Base-by-base conservation (phyloP, 352 stramenopile genomes). In the Phytophthora rubi region DNA sequence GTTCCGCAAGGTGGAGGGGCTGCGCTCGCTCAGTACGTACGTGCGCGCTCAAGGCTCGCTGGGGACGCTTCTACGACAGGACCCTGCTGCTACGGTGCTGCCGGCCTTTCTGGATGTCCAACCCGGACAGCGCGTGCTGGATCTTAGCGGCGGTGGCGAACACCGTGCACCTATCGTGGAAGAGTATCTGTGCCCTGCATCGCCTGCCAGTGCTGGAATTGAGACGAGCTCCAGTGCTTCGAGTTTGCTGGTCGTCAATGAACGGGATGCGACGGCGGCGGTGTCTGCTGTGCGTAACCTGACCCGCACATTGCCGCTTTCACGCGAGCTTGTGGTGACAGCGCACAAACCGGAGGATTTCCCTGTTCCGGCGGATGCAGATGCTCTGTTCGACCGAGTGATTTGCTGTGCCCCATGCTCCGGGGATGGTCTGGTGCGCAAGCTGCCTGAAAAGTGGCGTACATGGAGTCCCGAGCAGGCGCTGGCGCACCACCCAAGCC, bases 11-110 rank as follows among this genome's bases (percentile, higher is more conserved):
- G 90, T 96, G 58, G 78, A 94, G 63, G 79, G 75, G 8, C 75
- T 98, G n/a, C 76, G 91, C 42, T 83, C 91, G 15, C 84, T 99
- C 32, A 95, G 97, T 79, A 82, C 91, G 6, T 99, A 97, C 81
- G 83, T 99, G 18, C 95, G 96, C 30, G 83, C 87, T 23, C 89
- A 99, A 56, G 90, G 82, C 48, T 77, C 90, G 6, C 70, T 93
- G 18, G 95, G 97, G 1, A 97, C 85, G 33, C 79, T 99, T 2
- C 92, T 98, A 42, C 82, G 85, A 26, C 96, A 99, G 66, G 98
- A 99, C 68, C 85, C 98, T 8, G 95, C 97, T 32, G 97, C 89
- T 48, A 99, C 98, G 85, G 81, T 99, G 39, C 88, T 98, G 4
- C 95, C 98, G 3, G 78, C 97, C 44, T 97, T 99, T 53, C 85